Conservation (phyloP, 805 yeast genomes). For the Saccharomycopsis sp. region DNA sequence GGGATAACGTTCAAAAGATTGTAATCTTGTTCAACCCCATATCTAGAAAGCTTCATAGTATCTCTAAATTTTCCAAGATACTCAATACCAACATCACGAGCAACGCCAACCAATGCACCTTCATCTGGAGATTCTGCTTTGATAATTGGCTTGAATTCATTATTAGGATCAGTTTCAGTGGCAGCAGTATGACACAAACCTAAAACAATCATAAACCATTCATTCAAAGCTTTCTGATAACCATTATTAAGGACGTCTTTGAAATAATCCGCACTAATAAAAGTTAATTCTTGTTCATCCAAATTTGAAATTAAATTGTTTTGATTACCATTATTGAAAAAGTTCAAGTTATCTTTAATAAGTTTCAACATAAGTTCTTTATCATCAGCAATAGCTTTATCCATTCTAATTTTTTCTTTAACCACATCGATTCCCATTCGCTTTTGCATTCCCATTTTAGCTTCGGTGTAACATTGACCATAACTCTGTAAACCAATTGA, state of each 20-base stretch:
- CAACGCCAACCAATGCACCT: slow-evolving; percentile 70
- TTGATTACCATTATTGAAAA: slow-evolving; percentile 12
- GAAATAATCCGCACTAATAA: slow-evolving; percentile 53
- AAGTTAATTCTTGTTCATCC: slow-evolving; percentile 46
- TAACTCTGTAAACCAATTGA: slow-evolving; percentile 60
- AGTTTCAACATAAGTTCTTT: slow-evolving; percentile 10
- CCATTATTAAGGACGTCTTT: slow-evolving; percentile 40
- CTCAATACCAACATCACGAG: slow-evolving; percentile 65
- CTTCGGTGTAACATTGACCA: slow-evolving; percentile 74
- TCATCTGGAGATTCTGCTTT: slow-evolving; percentile 85
- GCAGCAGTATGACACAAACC: slow-evolving; percentile 74
- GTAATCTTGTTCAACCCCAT: slow-evolving; percentile 40
- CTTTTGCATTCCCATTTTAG: slow-evolving; percentile 63
- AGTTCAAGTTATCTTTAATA: slow-evolving; percentile 6
- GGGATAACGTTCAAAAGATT: slow-evolving; percentile 51
- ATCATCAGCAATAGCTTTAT: slow-evolving; percentile 10
- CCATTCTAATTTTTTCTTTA: slow-evolving; percentile 30
- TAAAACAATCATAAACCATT: slow-evolving; percentile 54
- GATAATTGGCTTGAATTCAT: slow-evolving; percentile 37
- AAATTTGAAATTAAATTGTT: slow-evolving; percentile 37
- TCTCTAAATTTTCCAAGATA: slow-evolving; percentile 49
- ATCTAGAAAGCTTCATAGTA: slow-evolving; percentile 35
- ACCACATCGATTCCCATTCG: slow-evolving; percentile 57
- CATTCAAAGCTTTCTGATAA: slow-evolving; percentile 42
- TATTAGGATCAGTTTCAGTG: slow-evolving; percentile 41